Percentiles rank a stretch among this genome's conserved stretches.
Conservation (phyloP, 164 flowering plant genomes). For the Vitis cinerea region DNA sequence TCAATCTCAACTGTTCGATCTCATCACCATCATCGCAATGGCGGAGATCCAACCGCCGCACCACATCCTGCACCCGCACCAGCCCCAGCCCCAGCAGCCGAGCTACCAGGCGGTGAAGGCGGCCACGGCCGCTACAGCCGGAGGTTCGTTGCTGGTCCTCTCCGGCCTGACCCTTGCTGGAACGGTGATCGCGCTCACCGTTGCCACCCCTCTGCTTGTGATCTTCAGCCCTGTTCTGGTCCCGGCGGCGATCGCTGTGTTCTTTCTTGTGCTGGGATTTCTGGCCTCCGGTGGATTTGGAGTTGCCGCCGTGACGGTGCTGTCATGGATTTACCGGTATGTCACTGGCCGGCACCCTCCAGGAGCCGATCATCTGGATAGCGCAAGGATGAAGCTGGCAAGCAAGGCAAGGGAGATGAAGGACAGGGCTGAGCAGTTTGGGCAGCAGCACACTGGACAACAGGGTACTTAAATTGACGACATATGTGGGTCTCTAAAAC, state of each 20-base stretch:
- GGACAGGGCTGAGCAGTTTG: constrained; percentile 42
- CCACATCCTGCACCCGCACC: constrained; percentile 10
- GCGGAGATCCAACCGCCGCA: constrained; percentile 17
- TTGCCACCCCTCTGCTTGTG: constrained; percentile 49
- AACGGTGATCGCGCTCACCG: constrained; percentile 39
- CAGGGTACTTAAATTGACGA: constrained; percentile 6
- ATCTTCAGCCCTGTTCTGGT: constrained; percentile 44
- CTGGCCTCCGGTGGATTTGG: constrained; percentile 54
- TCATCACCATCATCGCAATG: constrained; percentile 1
- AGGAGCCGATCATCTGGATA: constrained; percentile 43
- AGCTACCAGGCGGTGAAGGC: constrained; percentile 40
- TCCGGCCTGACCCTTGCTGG: constrained; percentile 47
- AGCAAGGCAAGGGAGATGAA: constrained; percentile 45
- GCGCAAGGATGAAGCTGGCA: constrained; percentile 35
- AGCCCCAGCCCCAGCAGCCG: constrained; percentile 11
- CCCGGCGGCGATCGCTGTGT: constrained; percentile 40
- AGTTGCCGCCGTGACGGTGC: constrained; percentile 41
- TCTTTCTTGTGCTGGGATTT: constrained; percentile 35
- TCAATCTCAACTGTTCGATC: neutral
- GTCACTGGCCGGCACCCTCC: constrained; percentile 44
- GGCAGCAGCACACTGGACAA: constrained; percentile 26
- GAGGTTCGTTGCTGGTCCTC: constrained; percentile 41
- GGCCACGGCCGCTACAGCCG: constrained; percentile 46
- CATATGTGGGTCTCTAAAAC: too few species aligned
- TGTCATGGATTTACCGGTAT: constrained; percentile 48